Evolutionary conservation across 768 basidiomycete species (phyloP).

Genomic region (Leucocoprinus sp.): DNA sequence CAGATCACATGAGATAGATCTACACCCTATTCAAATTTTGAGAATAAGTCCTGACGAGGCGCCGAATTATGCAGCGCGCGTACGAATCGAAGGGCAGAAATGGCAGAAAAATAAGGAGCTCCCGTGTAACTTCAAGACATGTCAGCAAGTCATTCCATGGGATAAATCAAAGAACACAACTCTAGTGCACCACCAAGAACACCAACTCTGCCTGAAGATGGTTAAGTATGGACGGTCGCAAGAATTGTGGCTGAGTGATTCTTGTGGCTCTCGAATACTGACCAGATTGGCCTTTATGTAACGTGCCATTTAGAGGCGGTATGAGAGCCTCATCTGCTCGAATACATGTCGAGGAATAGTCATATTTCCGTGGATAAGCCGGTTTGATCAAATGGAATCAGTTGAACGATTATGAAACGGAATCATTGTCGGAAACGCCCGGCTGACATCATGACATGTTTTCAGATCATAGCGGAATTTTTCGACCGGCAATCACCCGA

Average conservation of each 20-base stretch:
- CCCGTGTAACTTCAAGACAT: slow-evolving; percentile 74
- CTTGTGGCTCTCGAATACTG: slow-evolving; percentile 14
- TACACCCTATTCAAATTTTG: slow-evolving; percentile 53
- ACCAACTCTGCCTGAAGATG: slow-evolving; percentile 67
- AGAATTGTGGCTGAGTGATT: neutral
- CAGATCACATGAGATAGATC: slow-evolving; percentile 98
- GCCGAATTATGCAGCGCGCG: slow-evolving; percentile 15
- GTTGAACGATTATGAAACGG: too few species aligned
- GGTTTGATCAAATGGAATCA: too few species aligned
- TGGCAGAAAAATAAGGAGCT: slow-evolving; percentile 92
- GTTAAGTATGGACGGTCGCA: neutral
- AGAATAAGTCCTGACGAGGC: neutral
- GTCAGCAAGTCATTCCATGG: neutral
- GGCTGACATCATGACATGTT: neutral
- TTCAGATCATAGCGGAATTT: neutral
- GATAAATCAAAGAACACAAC: slow-evolving; percentile 37
- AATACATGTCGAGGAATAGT: slow-evolving; percentile 52
- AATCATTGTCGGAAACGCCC: too few species aligned
- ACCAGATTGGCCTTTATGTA: slow-evolving; percentile 97
- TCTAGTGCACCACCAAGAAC: slow-evolving; percentile 92
- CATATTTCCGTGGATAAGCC: slow-evolving; percentile 31
- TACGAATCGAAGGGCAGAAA: slow-evolving; percentile 83
- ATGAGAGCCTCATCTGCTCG: slow-evolving; percentile 73
- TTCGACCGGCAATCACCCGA: neutral
- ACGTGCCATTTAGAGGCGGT: slow-evolving; percentile 78